phyloP scores from a whole-genome alignment of 768 basidiomycete genomes.

The Mycena kentingensis region DNA sequence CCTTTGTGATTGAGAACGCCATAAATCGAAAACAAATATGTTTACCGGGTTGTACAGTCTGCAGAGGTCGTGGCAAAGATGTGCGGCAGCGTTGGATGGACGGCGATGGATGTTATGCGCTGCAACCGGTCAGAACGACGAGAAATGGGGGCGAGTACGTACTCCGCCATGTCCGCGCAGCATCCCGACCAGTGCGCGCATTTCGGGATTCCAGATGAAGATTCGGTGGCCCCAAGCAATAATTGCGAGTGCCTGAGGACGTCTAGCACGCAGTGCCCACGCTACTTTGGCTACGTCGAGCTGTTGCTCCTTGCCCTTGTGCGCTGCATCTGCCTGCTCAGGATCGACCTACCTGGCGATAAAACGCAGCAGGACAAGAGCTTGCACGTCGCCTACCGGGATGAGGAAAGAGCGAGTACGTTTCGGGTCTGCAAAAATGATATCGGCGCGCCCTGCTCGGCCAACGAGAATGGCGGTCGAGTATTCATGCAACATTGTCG shows the following conservation, averaged over 20 bases:
- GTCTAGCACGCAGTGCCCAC: slow-evolving; percentile 55
- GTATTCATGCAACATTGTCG: slow-evolving; percentile 46
- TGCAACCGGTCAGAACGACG: background rate
- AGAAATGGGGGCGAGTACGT: slow-evolving; percentile 32
- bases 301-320: slow-evolving; percentile 46
- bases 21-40: background rate
- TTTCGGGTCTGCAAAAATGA: slow-evolving; percentile 32
- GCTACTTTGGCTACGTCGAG: too few relatives aligned
- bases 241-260: slow-evolving; percentile 60
- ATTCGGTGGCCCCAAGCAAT: slow-evolving; percentile 56
- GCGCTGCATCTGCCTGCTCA: slow-evolving; percentile 46
- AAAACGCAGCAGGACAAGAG: background rate
- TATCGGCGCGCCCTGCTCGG: slow-evolving; percentile 37
- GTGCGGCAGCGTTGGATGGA: slow-evolving; percentile 60
- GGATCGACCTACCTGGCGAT: background rate
- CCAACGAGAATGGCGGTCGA: slow-evolving; percentile 55
- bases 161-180: slow-evolving; percentile 77
- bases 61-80: slow-evolving; percentile 72
- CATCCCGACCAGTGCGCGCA: slow-evolving; percentile 42
- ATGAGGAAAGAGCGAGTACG: background rate
- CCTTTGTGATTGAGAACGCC: slow-evolving; percentile 25
- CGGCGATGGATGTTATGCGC: slow-evolving; percentile 68
- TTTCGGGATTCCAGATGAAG: slow-evolving; percentile 54
- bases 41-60: slow-evolving; percentile 56
- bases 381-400: background rate